Base-by-base conservation (phyloP, 768 basidiomycete genomes). In the Mycena pura region DNA sequence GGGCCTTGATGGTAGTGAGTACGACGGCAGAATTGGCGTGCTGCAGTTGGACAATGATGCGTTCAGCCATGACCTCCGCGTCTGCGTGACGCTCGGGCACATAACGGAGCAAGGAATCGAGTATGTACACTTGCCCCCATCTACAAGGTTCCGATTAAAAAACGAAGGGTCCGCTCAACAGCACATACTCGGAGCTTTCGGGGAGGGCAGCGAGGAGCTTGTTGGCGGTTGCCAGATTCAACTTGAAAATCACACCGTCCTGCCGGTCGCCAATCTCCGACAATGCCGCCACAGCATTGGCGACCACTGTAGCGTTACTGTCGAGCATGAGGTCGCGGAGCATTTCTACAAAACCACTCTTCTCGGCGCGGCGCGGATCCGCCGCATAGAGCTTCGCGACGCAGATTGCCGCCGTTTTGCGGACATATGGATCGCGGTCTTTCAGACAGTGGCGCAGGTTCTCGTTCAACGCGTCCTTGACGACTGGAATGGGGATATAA, bases 21-120 rank as follows among this genome's bases (percentile, higher is more conserved):
- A 99, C 95, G n/a, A 99, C 97, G 3, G 97, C 97, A 25, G 95
- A 96, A 74, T 99, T 99, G n/a, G 95, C 95, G 72, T 99, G 96
- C 70, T 97, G 94, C 25, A 99, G 80, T 67, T 98, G 91, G 45
- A 95, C 84, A 44, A 95, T 87, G 64, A 99, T 91, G 29, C 96
- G 90, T 73, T 99, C 97, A n/a, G 92, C 95, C 78, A 99, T 89
- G 32, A 92, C 79, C 75, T 97, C 94, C 10, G 97, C 97, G 70
- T 99, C 97, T 19, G 85, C 78, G 58, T 92, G 85, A 53, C 83
- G 81, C 67, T 95, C 90, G 5, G 97, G 97, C n/a, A 97, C 92
- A 72, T 91, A 99, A 36, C 95, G 92, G 55, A 99, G 76, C 28
- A 99, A 75, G 1, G 93, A 93, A 73, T 99, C 97, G 39, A 99